Percentiles rank a stretch among this genome's conserved stretches.
phyloP scores from a whole-genome alignment of 305 asterid species.

The Solanum chacoense region DNA sequence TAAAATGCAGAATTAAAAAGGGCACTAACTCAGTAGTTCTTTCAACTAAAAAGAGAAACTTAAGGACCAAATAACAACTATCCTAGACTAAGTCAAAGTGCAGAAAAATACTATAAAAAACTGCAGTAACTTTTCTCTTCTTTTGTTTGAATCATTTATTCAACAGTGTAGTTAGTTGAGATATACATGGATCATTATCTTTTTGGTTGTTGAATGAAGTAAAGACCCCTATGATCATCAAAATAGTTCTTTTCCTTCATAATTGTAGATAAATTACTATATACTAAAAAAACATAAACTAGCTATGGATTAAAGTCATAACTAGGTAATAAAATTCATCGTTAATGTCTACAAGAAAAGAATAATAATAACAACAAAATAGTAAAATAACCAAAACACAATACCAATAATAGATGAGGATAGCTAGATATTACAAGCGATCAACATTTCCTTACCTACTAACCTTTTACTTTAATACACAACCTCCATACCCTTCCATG shows the following conservation, averaged over 20 bases:
- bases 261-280: not conserved
- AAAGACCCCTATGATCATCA: not conserved
- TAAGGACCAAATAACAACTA: too few species aligned
- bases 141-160: too few species aligned
- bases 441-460: not conserved
- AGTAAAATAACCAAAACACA: not conserved
- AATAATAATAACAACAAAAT: too few species aligned
- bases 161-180: not conserved
- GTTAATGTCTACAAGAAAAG: not conserved
- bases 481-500: not conserved
- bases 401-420: not conserved
- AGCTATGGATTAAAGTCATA: not conserved
- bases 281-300: too few species aligned
- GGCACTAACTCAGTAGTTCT: too few species aligned
- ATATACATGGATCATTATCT: not conserved
- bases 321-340: not conserved
- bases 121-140: too few species aligned
- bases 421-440: not conserved
- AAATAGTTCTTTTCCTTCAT: not conserved
- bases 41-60: too few species aligned
- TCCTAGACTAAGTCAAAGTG: too few species aligned
- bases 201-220: not conserved
- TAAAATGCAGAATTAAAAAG: too few species aligned
- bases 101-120: too few species aligned
- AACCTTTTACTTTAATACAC: too few species aligned